These are phyloP conservation scores for Fusarium musae DNA, from an alignment of 2,329 filamentous ascomycete species.

Conservation along the genomic window DNA sequence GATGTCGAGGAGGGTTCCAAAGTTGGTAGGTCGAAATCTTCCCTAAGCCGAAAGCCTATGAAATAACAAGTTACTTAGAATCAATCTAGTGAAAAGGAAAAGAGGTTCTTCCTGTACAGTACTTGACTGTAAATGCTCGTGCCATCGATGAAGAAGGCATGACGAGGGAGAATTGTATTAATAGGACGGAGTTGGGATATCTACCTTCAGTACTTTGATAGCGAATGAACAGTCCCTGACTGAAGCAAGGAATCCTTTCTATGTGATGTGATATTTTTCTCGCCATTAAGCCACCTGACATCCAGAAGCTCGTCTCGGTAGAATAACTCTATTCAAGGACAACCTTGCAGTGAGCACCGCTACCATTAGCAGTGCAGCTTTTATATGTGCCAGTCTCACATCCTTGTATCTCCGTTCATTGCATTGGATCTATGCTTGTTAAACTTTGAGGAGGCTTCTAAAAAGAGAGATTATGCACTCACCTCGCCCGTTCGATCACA, in stretches of 20 bases:
- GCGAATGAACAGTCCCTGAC: neutral
- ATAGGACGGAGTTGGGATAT: neutral
- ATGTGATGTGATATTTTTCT: neutral
- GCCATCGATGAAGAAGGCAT: neutral
- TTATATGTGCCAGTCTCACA: neutral
- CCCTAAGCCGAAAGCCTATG: neutral
- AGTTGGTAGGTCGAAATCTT: neutral
- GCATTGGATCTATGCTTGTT: neutral
- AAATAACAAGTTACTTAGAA: slow-evolving; percentile 13
- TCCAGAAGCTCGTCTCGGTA: neutral
- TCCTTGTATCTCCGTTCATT: neutral
- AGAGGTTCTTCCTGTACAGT: slow-evolving; percentile 5
- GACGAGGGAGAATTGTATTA: neutral
- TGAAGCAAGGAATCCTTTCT: neutral
- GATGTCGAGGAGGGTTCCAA: neutral
- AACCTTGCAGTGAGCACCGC: neutral
- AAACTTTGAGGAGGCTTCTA: neutral
- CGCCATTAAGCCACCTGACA: no score
- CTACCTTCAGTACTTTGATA: neutral
- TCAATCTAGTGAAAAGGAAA: slow-evolving; percentile 18
- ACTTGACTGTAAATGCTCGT: neutral
- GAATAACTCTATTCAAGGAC: neutral
- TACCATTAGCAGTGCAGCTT: neutral
- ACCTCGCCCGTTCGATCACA: neutral
- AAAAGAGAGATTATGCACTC: neutral